phyloP scores from a whole-genome alignment of 2,329 filamentous ascomycete genomes.

The Diatrype stigma region DNA sequence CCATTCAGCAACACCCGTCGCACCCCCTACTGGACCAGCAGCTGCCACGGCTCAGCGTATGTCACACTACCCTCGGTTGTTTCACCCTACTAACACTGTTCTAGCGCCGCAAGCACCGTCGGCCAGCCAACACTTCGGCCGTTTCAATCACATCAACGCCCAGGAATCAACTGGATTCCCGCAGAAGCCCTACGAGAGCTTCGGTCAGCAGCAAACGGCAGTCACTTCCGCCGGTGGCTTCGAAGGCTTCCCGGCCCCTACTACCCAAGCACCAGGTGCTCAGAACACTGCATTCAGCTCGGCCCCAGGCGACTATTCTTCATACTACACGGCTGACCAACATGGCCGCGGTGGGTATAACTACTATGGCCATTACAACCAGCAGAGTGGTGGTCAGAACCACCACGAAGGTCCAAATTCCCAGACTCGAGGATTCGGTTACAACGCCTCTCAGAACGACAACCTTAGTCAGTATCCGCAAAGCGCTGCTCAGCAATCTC shows the following conservation, averaged over 20 bases:
- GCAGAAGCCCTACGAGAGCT: constrained; percentile 85
- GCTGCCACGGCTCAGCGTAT: constrained; percentile 24
- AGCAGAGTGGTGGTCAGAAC: constrained; percentile 50
- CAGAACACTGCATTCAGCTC: constrained; percentile 67
- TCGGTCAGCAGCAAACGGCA: constrained; percentile 69
- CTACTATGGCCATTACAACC: constrained; percentile 57
- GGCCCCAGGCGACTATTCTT: constrained; percentile 73
- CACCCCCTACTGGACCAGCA: constrained; percentile 22
- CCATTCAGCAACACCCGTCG: constrained; percentile 23
- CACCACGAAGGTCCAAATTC: constrained; percentile 70
- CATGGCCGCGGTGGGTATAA: constrained; percentile 72
- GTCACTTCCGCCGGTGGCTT: constrained; percentile 40
- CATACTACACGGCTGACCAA: constrained; percentile 77
- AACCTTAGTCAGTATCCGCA: constrained; percentile 69
- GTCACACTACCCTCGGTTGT: constrained; percentile 25
- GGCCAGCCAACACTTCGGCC: constrained; percentile 62
- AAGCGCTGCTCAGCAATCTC: constrained; percentile 63
- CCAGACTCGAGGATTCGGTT: constrained; percentile 75
- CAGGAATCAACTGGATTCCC: constrained; percentile 58
- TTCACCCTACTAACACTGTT: constrained; percentile 28
- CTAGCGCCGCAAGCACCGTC: constrained; percentile 52
- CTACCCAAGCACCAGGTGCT: constrained; percentile 51
- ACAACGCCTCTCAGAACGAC: constrained; percentile 61
- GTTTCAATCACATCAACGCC: constrained; percentile 59
- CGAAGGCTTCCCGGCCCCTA: constrained; percentile 57